Conservation (phyloP, 2,329 filamentous ascomycete species). For the Epicoccum nigrum region DNA sequence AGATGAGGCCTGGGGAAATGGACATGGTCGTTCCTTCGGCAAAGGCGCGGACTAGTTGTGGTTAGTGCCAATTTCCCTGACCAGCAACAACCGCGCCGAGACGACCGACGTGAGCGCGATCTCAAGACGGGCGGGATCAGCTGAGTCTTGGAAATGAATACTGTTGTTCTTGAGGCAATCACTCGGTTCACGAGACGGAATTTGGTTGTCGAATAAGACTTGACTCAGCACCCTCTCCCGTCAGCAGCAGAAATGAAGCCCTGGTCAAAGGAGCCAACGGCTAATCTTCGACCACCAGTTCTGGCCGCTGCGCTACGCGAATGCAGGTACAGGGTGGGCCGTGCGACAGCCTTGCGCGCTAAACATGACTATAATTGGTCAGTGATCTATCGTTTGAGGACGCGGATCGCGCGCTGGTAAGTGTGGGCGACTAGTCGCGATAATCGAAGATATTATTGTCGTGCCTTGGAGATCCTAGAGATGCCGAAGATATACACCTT, state of each 20-base stretch:
- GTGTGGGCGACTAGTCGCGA: slow-evolving; percentile 22
- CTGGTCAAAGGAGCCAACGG: slow-evolving; percentile 19
- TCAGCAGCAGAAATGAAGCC: slow-evolving; percentile 14
- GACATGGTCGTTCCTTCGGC: slow-evolving; percentile 13
- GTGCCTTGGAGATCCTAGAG: background rate
- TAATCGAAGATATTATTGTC: slow-evolving; percentile 18
- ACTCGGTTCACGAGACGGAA: background rate
- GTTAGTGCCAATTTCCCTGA: slow-evolving; percentile 16
- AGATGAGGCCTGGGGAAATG: slow-evolving; percentile 21
- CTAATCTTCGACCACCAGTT: slow-evolving; percentile 20
- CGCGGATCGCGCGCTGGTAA: slow-evolving; percentile 19
- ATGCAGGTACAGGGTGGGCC: slow-evolving; percentile 34
- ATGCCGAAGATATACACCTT: background rate
- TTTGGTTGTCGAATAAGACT: background rate
- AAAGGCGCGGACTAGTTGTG: slow-evolving; percentile 12
- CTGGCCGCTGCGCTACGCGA: slow-evolving; percentile 14
- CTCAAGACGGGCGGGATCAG: background rate
- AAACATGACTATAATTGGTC: slow-evolving; percentile 25
- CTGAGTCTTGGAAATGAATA: background rate
- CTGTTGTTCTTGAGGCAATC: background rate
- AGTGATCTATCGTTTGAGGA: slow-evolving; percentile 21
- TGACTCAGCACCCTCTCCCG: background rate
- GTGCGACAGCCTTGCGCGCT: slow-evolving; percentile 20
- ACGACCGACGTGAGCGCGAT: slow-evolving; percentile 2
- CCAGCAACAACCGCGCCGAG: slow-evolving; percentile 4